Percentiles rank a stretch among this genome's conserved stretches.
Conservation (phyloP, 371 early-diverging fungal species). For the Nematocida minor region DNA sequence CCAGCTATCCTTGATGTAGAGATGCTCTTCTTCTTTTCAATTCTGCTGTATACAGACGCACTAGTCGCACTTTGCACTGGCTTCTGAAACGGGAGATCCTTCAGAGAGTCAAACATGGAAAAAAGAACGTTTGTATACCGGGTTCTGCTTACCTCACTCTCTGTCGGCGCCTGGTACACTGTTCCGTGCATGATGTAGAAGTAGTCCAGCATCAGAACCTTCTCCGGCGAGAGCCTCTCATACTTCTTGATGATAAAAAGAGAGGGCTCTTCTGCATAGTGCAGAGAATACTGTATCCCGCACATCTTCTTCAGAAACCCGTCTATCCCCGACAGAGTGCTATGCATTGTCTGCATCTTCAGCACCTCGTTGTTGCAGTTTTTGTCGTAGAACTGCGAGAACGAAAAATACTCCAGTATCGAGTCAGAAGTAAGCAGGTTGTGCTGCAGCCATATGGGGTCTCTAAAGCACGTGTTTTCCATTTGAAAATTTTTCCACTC, state of each 20-base stretch:
- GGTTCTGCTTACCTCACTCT: constrained; percentile 36
- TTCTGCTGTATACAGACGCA: too few species aligned
- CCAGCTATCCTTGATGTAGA: neutral
- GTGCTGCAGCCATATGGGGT: constrained; percentile 54
- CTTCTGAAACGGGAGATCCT: constrained; percentile 3
- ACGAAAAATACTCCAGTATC: constrained; percentile 83
- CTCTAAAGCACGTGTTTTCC: constrained; percentile 58
- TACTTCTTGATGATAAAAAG: constrained; percentile 47
- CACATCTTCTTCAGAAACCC: constrained; percentile 23
- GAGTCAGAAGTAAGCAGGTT: constrained; percentile 67
- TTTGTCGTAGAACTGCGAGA: constrained; percentile 87
- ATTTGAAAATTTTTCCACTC: neutral
- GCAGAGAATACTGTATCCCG: constrained; percentile 37
- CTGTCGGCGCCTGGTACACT: constrained; percentile 49
- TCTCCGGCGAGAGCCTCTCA: constrained; percentile 28
- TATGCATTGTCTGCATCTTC: constrained; percentile 89
- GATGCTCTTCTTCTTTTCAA: constrained; percentile 17
- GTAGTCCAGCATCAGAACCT: constrained; percentile 33
- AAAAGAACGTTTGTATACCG: constrained; percentile 45
- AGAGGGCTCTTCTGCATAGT: constrained; percentile 24
- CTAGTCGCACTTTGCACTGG: neutral
- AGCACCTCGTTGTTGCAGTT: constrained; percentile 84
- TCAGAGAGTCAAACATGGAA: constrained; percentile 33
- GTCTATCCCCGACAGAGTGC: neutral
- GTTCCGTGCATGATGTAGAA: constrained; percentile 49